Conservation (phyloP, 2,329 filamentous ascomycete genomes). For the Emergomyces orientalis region DNA sequence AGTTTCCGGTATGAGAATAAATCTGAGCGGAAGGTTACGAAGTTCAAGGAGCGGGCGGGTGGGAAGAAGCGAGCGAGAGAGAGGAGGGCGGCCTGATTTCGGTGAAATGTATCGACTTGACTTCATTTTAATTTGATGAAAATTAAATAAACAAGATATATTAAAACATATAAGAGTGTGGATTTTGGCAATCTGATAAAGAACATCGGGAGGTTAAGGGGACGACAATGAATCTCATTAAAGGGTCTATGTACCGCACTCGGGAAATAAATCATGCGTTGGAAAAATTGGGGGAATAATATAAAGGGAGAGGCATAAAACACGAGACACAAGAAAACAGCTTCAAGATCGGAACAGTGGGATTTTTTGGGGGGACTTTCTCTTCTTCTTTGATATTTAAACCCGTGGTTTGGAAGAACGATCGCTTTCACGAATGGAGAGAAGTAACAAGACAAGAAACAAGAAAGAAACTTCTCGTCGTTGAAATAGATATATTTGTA, state of each 20-base stretch:
- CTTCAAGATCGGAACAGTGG: background rate
- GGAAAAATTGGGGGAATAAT: slow-evolving; percentile 2
- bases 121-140: background rate
- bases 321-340: background rate
- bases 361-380: background rate
- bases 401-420: background rate
- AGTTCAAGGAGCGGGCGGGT: slow-evolving; percentile 54
- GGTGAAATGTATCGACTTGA: background rate
- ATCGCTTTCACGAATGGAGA: background rate
- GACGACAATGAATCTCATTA: background rate
- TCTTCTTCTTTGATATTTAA: background rate
- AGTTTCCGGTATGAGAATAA: slow-evolving; percentile 92
- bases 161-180: background rate
- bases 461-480: background rate
- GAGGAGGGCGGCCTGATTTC: slow-evolving; percentile 33
- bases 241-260: slow-evolving; percentile 11
- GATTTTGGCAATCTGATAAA: background rate
- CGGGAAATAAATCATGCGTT: background rate
- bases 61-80: slow-evolving; percentile 62
- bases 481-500: background rate
- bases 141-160: slow-evolving; percentile 9
- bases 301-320: background rate
- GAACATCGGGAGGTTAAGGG: background rate
- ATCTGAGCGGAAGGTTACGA: slow-evolving; percentile 58
- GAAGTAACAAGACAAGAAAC: background rate